Conservation (phyloP, 805 yeast genomes). For the Spathaspora passalidarum region DNA sequence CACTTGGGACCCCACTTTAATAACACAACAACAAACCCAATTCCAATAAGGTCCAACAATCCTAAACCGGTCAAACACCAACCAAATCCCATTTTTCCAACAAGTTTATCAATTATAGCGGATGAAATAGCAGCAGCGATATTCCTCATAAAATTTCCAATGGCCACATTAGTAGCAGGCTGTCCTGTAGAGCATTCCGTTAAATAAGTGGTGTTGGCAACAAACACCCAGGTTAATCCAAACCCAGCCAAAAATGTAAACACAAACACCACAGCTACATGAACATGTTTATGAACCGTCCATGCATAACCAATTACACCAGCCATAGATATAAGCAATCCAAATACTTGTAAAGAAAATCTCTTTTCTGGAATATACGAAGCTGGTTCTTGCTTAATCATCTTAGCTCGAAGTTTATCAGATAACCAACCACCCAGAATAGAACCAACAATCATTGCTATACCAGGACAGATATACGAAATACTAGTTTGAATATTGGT, state of each 20-base stretch:
- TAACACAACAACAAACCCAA: conserved; percentile 16
- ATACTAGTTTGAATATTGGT: conserved; percentile 36
- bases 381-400: conserved; percentile 21
- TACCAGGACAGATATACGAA: conserved; percentile 53
- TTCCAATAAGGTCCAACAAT: conserved; percentile 18
- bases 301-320: conserved; percentile 55
- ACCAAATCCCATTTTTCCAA: conserved; percentile 41
- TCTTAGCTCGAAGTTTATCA: conserved; percentile 31
- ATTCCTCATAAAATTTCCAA: conserved; percentile 52
- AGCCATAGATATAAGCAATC: conserved; percentile 38
- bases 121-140: conserved; percentile 54
- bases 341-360: conserved; percentile 42
- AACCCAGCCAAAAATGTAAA: conserved; percentile 47
- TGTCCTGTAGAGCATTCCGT: conserved; percentile 49
- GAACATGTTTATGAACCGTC: conserved; percentile 39
- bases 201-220: conserved; percentile 51
- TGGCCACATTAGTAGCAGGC: conserved; percentile 52
- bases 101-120: conserved; percentile 36
- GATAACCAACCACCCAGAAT: conserved; percentile 47
- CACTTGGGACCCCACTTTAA: conserved; percentile 20
- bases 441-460: conserved; percentile 47
- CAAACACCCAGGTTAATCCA: conserved; percentile 56
- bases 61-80: conserved; percentile 58
- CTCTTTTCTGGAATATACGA: conserved; percentile 47
- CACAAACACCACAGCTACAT: conserved; percentile 37